Evolutionary conservation across 768 basidiomycete genomes (phyloP).

Genomic region (Agaricus bisporus): DNA sequence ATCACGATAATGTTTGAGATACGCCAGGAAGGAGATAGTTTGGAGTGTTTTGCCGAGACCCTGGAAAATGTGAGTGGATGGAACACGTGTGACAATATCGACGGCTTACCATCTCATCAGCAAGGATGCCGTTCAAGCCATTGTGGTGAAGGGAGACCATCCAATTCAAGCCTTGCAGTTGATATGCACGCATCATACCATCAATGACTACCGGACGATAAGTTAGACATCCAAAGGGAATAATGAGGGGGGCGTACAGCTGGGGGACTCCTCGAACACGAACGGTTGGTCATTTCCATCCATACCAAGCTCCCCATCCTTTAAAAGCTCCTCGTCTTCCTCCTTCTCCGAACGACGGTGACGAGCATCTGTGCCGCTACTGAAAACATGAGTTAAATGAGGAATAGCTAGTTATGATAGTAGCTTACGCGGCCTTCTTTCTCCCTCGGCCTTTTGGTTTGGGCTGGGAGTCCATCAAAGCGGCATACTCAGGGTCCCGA

Average conservation of each 20-base stretch:
- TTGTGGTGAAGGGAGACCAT: slow-evolving; percentile 96
- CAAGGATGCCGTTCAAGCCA: slow-evolving; percentile 93
- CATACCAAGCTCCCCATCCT: slow-evolving; percentile 74
- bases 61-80: slow-evolving; percentile 28
- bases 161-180: slow-evolving; percentile 95
- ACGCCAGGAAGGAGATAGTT: slow-evolving; percentile 95
- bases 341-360: slow-evolving; percentile 97
- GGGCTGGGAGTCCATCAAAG: slow-evolving; percentile 79
- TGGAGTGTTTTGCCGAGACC: slow-evolving; percentile 98
- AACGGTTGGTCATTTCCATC: slow-evolving; percentile 86
- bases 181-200: slow-evolving; percentile 89
- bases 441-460: slow-evolving; percentile 81
- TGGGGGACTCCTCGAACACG: slow-evolving; percentile 92
- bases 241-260: slow-evolving; percentile 48
- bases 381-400: slow-evolving; percentile 1
- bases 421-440: slow-evolving; percentile 50
- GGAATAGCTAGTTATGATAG: background rate
- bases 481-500: slow-evolving; percentile 90
- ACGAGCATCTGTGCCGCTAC: slow-evolving; percentile 69
- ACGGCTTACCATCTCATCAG: slow-evolving; percentile 82
- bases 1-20: slow-evolving; percentile 79
- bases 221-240: slow-evolving; percentile 6
- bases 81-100: slow-evolving; percentile 3
- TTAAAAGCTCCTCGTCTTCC: slow-evolving; percentile 92
- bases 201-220: slow-evolving; percentile 57